Evolutionary conservation across 2,329 filamentous ascomycete genomes (phyloP).

Genomic region (Penicillium sp.): DNA sequence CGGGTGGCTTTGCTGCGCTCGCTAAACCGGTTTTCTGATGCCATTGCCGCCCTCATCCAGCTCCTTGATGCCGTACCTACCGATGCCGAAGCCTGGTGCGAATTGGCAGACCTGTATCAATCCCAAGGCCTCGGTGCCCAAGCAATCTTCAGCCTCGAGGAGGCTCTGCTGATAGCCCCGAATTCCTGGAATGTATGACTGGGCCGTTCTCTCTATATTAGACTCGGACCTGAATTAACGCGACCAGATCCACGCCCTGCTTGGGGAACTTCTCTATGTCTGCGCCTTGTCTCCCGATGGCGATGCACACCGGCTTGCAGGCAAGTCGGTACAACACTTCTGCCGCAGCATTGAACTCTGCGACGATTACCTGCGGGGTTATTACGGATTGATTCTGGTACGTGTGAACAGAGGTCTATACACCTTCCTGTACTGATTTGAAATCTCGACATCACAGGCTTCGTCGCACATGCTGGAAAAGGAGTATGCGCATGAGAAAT

Average conservation of each 20-base stretch:
- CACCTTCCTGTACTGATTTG: background rate
- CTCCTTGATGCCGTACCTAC: conserved; percentile 80
- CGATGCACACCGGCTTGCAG: conserved; percentile 50
- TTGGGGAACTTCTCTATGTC: conserved; percentile 80
- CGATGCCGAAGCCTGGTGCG: conserved; percentile 89
- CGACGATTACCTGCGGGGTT: conserved; percentile 84
- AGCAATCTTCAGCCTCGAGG: conserved; percentile 82
- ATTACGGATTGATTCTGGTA: conserved; percentile 83
- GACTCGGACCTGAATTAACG: conserved; percentile 3
- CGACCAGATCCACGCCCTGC: conserved; percentile 70
- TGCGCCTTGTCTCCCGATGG: conserved; percentile 43
- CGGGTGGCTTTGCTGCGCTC: conserved; percentile 73
- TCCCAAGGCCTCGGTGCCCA: conserved; percentile 73
- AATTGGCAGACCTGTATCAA: conserved; percentile 82
- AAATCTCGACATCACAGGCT: conserved; percentile 20
- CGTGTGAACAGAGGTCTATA: conserved; percentile 23
- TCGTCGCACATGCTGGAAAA: conserved; percentile 26
- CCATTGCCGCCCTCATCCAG: conserved; percentile 66
- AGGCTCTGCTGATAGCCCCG: conserved; percentile 78
- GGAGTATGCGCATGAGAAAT: conserved; percentile 9
- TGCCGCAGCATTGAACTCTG: conserved; percentile 89
- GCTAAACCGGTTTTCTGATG: conserved; percentile 65
- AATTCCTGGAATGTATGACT: conserved; percentile 88
- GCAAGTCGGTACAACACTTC: conserved; percentile 76
- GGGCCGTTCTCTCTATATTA: background rate